Base-by-base conservation (phyloP, 331 rosid genomes). In the Erythrophleum ivorense region DNA sequence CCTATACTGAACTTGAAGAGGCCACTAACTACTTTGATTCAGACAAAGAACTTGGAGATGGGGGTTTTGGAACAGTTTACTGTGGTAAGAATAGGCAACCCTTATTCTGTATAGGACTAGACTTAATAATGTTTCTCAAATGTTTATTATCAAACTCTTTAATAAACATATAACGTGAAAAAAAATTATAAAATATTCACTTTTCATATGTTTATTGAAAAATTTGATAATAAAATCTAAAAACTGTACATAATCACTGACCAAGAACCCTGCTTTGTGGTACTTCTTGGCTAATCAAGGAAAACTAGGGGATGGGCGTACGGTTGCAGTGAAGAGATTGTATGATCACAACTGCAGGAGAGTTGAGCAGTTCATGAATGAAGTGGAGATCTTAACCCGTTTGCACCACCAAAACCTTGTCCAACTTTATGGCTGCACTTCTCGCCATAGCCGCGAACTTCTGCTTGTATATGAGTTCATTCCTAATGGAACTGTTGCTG, bases 1-100 rank as follows among this genome's bases (percentile, higher is more conserved):
- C 83, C 70, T 93, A 93, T 63, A 69, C 31, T 11, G 98, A 93
- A 76, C 98, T 95, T 74, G 90, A 87, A 82, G 89, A 83, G 80
- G 98, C 98, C 69, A 93, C 98, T 2, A 81, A 86, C 83, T 13
- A 55, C 71, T 95, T 95, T 11, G 97, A 95, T 66, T 78, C 96
- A 2, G 53, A 87, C 7, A 89, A 71, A 86, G 94, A 90, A 84
- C 91, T 95, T 38, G 98, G 99, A 82, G 98, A 95, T 82, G 99
- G 99, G 6, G 98, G 99, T 40, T 95, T 86, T 76, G 98, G 99
- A 71, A 91, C 92, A 2, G 99, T 93, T 0, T 95, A 95, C 83
- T 86, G 73, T 66, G 99, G 99, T 95, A 90, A 83, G 77, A 41
- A 0, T 73, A 18, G 33, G 3, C 29, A 78, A 33, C 43, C 79